Evolutionary conservation across 2,329 filamentous ascomycete genomes (phyloP), one percentile per base, ranked within the genome.

Genomic region (Talaromyces islandicus): DNA sequence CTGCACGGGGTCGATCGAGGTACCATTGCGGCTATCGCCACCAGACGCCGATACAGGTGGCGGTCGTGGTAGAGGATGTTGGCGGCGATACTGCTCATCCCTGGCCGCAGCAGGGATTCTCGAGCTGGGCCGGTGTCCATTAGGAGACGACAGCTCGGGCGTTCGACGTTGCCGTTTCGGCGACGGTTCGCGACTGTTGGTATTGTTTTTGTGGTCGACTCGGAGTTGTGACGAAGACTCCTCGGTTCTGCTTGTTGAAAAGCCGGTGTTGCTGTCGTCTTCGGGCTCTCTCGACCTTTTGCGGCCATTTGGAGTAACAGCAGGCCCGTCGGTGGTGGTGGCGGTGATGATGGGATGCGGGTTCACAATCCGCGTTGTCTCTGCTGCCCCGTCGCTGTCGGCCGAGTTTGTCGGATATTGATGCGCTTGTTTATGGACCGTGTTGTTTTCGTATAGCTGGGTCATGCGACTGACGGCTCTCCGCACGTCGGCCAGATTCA

Each of bases 391-490:
- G 58, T 75, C 72, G 27, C 58, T 62, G 55, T 68, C 65, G 27
- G 69, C 65, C 56, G 69, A 70, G 61, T 67, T 74, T 62, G 69
- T 73, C 43, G 73, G 73, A 64, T 79, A 80, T 60, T 73, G 72
- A 58, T 77, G 76, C 62, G 73, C 76, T 50, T 77, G 73, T 53
- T 72, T 74, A 61, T 78, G 76, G 52, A 78, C 66, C 12, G 75
- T 71, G 58, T 75, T 75, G 60, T 69, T 74, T 62, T 80, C 78
- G 64, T 81, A 81, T 27, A 80, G 71, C 38, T 77, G 85, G 38
- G 86, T 84, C 80, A 97, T 89, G 58, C 90, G 82, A 58, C 89
- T 87, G 66, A 92, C 90, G 4, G 91, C 91, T 66, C 83, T 83
- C 48, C 83, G 77, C 64, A 95, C 89, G 63, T 89, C 85, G 24